These are phyloP conservation scores for Glaciozyma martinii DNA, from an alignment of 768 basidiomycete genomes.

Conservation along the genomic window DNA sequence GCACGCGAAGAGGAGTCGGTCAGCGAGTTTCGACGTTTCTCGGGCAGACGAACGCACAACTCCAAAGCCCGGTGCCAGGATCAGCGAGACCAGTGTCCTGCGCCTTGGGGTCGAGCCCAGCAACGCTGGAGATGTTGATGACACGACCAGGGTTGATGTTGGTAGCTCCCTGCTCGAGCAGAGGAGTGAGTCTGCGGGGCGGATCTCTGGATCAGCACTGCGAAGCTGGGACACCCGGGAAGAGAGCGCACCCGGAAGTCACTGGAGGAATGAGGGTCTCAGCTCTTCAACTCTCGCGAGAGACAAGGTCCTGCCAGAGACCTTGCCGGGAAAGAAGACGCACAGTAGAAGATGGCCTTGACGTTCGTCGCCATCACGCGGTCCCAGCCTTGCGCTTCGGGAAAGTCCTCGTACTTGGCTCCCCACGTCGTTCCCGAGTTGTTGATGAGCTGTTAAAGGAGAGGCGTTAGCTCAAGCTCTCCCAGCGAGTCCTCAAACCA, in stretches of 20 bases:
- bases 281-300: slow-evolving; percentile 38
- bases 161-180: slow-evolving; percentile 42
- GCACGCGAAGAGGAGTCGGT: no score
- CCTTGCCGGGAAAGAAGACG: slow-evolving; percentile 32
- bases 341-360: slow-evolving; percentile 74
- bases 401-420: slow-evolving; percentile 11
- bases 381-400: slow-evolving; percentile 54
- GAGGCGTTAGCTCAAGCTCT: slow-evolving; percentile 39
- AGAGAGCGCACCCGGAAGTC: slow-evolving; percentile 51
- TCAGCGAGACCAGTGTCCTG: slow-evolving; percentile 23
- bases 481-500: background rate
- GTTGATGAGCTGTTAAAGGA: slow-evolving; percentile 50
- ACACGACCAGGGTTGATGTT: slow-evolving; percentile 46
- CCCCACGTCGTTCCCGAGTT: slow-evolving; percentile 36
- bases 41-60: slow-evolving; percentile 39
- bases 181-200: slow-evolving; percentile 45
- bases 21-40: no score
- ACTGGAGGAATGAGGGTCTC: slow-evolving; percentile 37
- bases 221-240: no score
- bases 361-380: slow-evolving; percentile 73
- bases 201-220: background rate
- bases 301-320: no score
- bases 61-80: slow-evolving; percentile 44
- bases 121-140: slow-evolving; percentile 46
- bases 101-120: slow-evolving; percentile 29